phyloP scores from a whole-genome alignment of 345 rosid species.

The Populus alba region DNA sequence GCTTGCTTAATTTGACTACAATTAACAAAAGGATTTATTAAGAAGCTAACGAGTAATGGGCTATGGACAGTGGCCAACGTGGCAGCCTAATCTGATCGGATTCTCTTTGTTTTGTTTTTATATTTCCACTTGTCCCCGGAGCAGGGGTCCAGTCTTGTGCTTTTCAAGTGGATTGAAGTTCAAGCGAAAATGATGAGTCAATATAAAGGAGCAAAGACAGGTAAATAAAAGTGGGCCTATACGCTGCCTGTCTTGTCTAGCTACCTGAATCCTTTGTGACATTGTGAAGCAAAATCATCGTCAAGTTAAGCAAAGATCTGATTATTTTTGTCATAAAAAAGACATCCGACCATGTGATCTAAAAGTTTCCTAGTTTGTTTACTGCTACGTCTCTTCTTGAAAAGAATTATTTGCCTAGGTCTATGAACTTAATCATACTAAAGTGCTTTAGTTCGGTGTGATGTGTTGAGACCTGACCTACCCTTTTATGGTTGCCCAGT shows the following conservation, averaged over 20 bases:
- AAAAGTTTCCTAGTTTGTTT: background rate
- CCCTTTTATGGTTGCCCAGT: background rate
- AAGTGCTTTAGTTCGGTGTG: background rate
- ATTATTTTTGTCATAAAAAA: background rate
- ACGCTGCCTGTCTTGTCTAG: background rate
- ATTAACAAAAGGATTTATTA: background rate
- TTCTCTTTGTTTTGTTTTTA: background rate
- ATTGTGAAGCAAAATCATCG: constrained; percentile 11
- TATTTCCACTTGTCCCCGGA: background rate
- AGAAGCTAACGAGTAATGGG: background rate
- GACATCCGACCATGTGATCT: constrained; percentile 13
- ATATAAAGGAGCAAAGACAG: background rate
- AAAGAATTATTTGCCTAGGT: background rate
- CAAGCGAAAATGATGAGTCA: constrained; percentile 29
- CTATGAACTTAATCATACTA: background rate
- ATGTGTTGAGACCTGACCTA: constrained; percentile 5
- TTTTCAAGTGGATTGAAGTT: constrained; percentile 8
- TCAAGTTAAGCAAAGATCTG: background rate
- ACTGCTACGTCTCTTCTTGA: background rate
- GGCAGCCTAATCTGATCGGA: constrained; percentile 13
- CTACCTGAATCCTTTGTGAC: background rate
- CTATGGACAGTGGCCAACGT: background rate
- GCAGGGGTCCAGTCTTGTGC: constrained; percentile 3
- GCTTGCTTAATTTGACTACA: background rate
- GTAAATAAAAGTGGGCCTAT: background rate